Evolutionary conservation across 2,329 filamentous ascomycete species (phyloP).

Genomic region (Bipolaris victoriae): DNA sequence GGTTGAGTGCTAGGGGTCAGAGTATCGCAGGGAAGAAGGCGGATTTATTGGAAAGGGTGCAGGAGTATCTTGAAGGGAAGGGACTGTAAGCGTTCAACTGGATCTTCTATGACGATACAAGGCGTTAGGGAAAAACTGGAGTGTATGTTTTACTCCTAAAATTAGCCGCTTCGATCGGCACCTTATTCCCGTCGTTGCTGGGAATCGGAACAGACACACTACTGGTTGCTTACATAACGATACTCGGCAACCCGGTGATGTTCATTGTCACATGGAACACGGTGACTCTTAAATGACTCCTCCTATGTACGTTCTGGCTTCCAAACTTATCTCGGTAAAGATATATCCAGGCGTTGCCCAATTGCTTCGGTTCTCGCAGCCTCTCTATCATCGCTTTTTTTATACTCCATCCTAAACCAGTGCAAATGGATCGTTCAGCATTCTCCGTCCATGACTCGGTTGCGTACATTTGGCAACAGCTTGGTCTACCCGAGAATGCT

Average conservation of each 20-base stretch:
- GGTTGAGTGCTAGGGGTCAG: constrained; percentile 33
- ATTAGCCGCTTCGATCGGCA: too few species aligned
- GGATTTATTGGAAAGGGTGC: constrained; percentile 45
- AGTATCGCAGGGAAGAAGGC: constrained; percentile 44
- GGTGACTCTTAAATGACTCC: neutral
- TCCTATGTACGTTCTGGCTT: too few species aligned
- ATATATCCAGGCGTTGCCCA: too few species aligned
- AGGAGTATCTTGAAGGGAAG: constrained; percentile 46
- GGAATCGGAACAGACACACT: too few species aligned
- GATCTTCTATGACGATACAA: too few species aligned
- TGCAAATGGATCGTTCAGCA: constrained; percentile 25
- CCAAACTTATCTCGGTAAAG: too few species aligned
- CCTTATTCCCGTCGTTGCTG: too few species aligned
- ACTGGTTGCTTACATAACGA: constrained; percentile 4
- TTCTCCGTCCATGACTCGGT: constrained; percentile 38
- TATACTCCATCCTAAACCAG: too few species aligned
- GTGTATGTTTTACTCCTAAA: too few species aligned
- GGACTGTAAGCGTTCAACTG: constrained; percentile 2
- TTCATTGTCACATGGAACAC: neutral
- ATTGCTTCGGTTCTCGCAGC: too few species aligned
- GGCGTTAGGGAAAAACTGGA: too few species aligned
- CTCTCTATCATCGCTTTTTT: too few species aligned
- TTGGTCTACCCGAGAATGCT: constrained; percentile 29
- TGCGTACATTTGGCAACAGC: constrained; percentile 38
- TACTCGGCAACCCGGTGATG: neutral